A percentile compares a stretch with the other conserved stretches of the same genome.
Evolutionary conservation across 495 filamentous ascomycete genomes (phyloP).

Genomic region (Trichocladium antarcticum): DNA sequence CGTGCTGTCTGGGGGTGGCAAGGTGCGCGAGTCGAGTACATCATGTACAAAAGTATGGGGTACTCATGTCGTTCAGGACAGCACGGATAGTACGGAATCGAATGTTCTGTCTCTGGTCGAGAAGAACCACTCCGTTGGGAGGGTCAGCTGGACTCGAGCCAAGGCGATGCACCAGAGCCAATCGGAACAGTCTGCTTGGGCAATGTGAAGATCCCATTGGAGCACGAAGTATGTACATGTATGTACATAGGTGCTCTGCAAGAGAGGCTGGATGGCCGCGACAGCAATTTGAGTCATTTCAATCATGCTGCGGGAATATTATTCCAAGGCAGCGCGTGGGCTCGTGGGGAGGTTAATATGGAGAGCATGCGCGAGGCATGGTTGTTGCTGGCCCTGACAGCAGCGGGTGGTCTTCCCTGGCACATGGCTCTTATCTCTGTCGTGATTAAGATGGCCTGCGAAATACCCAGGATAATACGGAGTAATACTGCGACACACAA

Average conservation of each 20-base stretch:
- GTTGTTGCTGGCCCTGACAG: neutral
- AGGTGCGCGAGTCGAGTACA: neutral
- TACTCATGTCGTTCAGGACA: neutral
- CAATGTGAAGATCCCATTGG: neutral
- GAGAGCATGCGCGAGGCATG: too few species aligned
- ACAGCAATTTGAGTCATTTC: neutral
- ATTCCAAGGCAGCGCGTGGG: neutral
- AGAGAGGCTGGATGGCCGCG: neutral
- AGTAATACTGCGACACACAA: too few species aligned
- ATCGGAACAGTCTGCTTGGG: neutral
- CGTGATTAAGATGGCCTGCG: too few species aligned
- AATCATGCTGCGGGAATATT: conserved; percentile 9
- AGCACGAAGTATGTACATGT: neutral
- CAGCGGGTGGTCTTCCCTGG: too few species aligned
- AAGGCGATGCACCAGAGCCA: neutral
- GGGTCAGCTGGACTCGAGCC: conserved; percentile 7
- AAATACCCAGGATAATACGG: too few species aligned
- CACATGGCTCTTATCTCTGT: too few species aligned
- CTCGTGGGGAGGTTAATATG: neutral
- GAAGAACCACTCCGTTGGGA: neutral
- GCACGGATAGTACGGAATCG: neutral
- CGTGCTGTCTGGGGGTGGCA: conserved; percentile 1
- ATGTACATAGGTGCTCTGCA: neutral
- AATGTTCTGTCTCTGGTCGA: conserved; percentile 1
- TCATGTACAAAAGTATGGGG: neutral